Conservation (phyloP, 1,284 basidiomycete genomes). For the Paramarasmius palmivorus region DNA sequence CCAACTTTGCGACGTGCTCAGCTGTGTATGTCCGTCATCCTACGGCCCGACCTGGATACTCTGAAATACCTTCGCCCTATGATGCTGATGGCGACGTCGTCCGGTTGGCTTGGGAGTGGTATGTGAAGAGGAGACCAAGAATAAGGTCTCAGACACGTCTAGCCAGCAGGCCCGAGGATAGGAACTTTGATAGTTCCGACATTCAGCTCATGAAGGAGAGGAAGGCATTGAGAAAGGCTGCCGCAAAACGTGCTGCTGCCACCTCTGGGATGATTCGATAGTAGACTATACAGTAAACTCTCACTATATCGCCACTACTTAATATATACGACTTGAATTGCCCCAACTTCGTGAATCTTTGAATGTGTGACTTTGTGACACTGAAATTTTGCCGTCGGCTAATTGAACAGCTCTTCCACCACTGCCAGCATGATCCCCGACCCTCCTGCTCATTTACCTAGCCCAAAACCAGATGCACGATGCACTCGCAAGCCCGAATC, state of each 20-base stretch:
- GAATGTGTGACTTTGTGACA: no score
- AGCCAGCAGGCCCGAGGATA: slow-evolving; percentile 70
- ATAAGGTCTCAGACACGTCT: slow-evolving; percentile 70
- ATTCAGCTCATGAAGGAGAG: slow-evolving; percentile 5
- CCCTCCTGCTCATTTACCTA: slow-evolving; percentile 7
- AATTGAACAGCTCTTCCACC: background rate
- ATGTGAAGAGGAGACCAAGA: slow-evolving; percentile 70
- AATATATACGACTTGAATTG: no score
- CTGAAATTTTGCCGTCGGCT: no score
- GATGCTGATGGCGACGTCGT: slow-evolving; percentile 91
- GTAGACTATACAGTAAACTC: background rate
- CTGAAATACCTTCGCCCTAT: slow-evolving; percentile 92
- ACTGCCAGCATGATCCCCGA: slow-evolving; percentile 12
- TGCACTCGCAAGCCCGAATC: slow-evolving; percentile 30
- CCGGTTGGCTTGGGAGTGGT: slow-evolving; percentile 92
- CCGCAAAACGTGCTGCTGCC: slow-evolving; percentile 10
- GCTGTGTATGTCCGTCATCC: slow-evolving; percentile 95
- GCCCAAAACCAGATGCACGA: slow-evolving; percentile 22
- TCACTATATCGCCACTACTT: no score
- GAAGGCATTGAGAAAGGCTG: slow-evolving; percentile 9
- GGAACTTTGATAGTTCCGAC: slow-evolving; percentile 26
- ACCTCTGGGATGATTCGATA: slow-evolving; percentile 5
- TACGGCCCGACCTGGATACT: slow-evolving; percentile 89
- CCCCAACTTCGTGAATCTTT: no score
- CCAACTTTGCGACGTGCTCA: slow-evolving; percentile 90